These are phyloP conservation scores for Exophiala calicioides DNA, from an alignment of 2,329 filamentous ascomycete genomes.

Conservation along the genomic window DNA sequence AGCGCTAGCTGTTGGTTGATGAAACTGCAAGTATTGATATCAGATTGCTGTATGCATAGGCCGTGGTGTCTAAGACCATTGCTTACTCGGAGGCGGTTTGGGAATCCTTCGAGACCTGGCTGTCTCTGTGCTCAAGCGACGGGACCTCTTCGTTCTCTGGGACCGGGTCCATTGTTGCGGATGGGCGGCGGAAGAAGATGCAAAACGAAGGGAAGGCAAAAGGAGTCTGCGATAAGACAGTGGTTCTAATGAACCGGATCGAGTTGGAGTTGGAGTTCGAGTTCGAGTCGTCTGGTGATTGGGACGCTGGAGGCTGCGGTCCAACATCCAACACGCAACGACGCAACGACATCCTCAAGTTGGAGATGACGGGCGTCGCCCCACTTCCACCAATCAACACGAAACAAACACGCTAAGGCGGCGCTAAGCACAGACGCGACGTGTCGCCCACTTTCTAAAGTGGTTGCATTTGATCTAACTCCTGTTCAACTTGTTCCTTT, in stretches of 20 bases:
- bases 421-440: no score
- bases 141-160: constrained; percentile 6
- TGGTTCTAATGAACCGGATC: no score
- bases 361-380: not conserved
- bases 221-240: not conserved
- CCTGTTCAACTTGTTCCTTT: no score
- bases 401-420: no score
- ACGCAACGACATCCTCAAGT: no score
- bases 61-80: no score
- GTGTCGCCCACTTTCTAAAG: constrained; percentile 3
- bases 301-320: no score
- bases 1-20: constrained; percentile 86
- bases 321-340: no score
- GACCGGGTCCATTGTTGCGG: constrained; percentile 16
- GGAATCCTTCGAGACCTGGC: constrained; percentile 56
- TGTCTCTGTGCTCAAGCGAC: not conserved
- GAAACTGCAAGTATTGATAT: constrained; percentile 49
- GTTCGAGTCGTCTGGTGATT: no score
- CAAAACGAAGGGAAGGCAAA: not conserved
- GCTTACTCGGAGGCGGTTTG: constrained; percentile 71
- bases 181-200: not conserved
- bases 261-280: not conserved
- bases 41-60: no score
- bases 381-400: constrained; percentile 3
- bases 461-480: constrained; percentile 14